phyloP scores from a whole-genome alignment of 495 filamentous ascomycete species.

The Diplogelasinospora grovesii region DNA sequence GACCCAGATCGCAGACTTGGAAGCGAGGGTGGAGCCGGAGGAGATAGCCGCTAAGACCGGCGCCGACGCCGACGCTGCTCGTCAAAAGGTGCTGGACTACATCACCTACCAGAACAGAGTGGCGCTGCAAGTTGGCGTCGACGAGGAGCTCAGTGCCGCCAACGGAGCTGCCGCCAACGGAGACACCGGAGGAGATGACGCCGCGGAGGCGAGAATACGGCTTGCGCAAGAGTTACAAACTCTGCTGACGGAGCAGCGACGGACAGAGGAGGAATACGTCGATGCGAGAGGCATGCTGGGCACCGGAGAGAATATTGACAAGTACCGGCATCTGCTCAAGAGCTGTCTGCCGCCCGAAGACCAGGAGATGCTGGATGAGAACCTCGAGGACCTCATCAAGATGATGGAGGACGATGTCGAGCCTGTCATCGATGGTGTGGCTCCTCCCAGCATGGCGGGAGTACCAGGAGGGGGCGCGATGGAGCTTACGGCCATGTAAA shows the following conservation, averaged over 20 bases:
- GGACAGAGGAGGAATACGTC: constrained; percentile 40
- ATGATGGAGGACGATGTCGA: constrained; percentile 46
- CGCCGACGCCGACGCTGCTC: constrained; percentile 25
- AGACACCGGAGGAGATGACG: constrained; percentile 19
- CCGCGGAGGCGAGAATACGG: constrained; percentile 28
- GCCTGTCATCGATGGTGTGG: constrained; percentile 7
- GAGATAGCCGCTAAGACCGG: constrained; percentile 35
- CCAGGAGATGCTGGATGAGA: constrained; percentile 39
- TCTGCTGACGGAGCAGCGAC: constrained; percentile 31
- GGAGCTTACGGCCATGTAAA: constrained; percentile 15
- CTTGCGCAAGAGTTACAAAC: constrained; percentile 34
- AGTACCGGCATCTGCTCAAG: constrained; percentile 39
- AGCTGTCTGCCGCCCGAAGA: constrained; percentile 40
- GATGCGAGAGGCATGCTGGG: constrained; percentile 38
- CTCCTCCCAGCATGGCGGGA: background rate
- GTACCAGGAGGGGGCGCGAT: constrained; percentile 13
- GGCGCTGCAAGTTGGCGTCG: constrained; percentile 29
- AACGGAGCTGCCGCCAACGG: constrained; percentile 23
- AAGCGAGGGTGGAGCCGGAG: constrained; percentile 35
- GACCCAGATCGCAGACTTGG: constrained; percentile 42
- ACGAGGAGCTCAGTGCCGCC: constrained; percentile 25
- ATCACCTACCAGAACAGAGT: constrained; percentile 37
- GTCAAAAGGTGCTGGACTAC: constrained; percentile 32
- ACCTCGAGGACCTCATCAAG: constrained; percentile 42
- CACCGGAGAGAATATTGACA: constrained; percentile 42